Evolutionary conservation across 768 basidiomycete genomes (phyloP).

Genomic region (Lactarius sp.): DNA sequence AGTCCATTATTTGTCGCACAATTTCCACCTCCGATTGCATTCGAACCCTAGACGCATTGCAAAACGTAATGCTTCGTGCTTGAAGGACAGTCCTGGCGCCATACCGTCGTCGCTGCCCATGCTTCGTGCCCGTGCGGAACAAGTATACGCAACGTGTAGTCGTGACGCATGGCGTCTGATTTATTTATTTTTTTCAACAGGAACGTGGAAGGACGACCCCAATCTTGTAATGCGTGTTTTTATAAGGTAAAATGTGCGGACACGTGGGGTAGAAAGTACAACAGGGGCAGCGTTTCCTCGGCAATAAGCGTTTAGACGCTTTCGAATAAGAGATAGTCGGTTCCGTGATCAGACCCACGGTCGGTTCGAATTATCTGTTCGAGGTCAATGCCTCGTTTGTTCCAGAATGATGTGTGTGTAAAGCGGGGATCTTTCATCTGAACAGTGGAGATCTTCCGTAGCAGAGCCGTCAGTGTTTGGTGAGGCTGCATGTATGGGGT

Average conservation of each 20-base stretch:
- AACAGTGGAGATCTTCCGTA: conserved; percentile 23
- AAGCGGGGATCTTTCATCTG: conserved; percentile 16
- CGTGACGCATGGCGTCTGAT: conserved; percentile 7
- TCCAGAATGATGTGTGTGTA: conserved; percentile 13
- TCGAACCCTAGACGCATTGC: conserved; percentile 19
- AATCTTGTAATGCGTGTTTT: conserved; percentile 9
- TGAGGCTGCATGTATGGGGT: conserved; percentile 10
- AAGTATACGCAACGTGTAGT: conserved; percentile 15
- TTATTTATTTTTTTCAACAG: background rate
- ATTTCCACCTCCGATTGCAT: conserved; percentile 24
- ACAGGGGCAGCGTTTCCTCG: conserved; percentile 12
- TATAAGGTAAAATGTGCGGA: background rate
- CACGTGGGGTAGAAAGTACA: conserved; percentile 9
- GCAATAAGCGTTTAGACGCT: conserved; percentile 25
- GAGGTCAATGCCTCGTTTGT: background rate
- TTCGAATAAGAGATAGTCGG: conserved; percentile 21
- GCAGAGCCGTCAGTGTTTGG: conserved; percentile 17
- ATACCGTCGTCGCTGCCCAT: conserved; percentile 15
- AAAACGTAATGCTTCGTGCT: conserved; percentile 26
- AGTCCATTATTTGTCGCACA: conserved; percentile 15
- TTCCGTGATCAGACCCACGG: conserved; percentile 18
- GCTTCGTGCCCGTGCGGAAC: conserved; percentile 10
- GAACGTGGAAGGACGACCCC: conserved; percentile 15
- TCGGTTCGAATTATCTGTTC: conserved; percentile 17
- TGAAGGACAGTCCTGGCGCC: conserved; percentile 19